Evolutionary conservation across 2,329 filamentous ascomycete genomes (phyloP).

Genomic region (Aspergillus oerlinghausenensis): DNA sequence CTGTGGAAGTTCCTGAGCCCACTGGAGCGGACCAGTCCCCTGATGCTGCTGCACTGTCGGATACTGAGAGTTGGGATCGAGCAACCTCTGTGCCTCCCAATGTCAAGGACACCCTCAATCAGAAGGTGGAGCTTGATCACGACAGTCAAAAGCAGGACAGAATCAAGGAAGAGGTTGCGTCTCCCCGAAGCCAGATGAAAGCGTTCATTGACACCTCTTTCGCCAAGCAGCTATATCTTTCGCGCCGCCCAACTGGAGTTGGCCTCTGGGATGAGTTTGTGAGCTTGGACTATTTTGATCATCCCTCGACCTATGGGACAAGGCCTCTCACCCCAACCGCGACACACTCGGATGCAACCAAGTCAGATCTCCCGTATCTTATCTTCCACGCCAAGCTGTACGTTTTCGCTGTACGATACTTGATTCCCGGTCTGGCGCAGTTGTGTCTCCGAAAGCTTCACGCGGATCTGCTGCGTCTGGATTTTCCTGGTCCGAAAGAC

Average conservation of each 20-base stretch:
- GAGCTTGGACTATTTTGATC: slow-evolving; percentile 31
- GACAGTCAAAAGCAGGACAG: not conserved
- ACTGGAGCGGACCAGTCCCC: not conserved
- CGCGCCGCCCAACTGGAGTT: slow-evolving; percentile 26
- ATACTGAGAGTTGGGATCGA: slow-evolving; percentile 12
- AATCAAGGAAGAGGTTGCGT: not conserved
- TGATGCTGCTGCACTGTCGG: not conserved
- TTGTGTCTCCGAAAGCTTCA: slow-evolving; percentile 39
- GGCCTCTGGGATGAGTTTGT: slow-evolving; percentile 38
- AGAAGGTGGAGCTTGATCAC: not conserved
- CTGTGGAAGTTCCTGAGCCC: slow-evolving; percentile 1
- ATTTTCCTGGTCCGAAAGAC: slow-evolving; percentile 17
- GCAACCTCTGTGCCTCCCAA: slow-evolving; percentile 5
- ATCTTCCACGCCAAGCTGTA: slow-evolving; percentile 43
- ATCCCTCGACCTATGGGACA: slow-evolving; percentile 10
- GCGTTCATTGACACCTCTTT: slow-evolving; percentile 34
- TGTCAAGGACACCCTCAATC: not conserved
- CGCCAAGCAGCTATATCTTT: slow-evolving; percentile 29
- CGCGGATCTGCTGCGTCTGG: slow-evolving; percentile 30
- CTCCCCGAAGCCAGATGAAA: slow-evolving; percentile 4
- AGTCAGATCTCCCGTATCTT: slow-evolving; percentile 32
- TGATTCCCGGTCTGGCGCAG: slow-evolving; percentile 38
- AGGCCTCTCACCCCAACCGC: slow-evolving; percentile 7
- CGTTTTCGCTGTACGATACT: slow-evolving; percentile 39
- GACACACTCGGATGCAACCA: slow-evolving; percentile 6